Conservation (phyloP, 2,329 filamentous ascomycete genomes). For the Ampelomyces quisqualis region DNA sequence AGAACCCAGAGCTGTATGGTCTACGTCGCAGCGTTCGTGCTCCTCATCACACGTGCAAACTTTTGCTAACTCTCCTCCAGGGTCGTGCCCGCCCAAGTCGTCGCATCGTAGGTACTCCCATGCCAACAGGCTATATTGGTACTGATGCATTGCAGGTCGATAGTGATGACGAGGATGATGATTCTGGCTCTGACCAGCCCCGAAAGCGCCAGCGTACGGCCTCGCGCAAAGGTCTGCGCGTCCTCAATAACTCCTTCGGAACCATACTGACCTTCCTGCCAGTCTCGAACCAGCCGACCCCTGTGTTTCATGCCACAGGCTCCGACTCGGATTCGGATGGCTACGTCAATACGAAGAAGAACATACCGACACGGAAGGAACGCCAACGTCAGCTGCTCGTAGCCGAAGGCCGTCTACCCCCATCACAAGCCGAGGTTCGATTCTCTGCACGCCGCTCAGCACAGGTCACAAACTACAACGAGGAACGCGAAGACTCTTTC, state of each 20-base stretch:
- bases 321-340: conserved; percentile 63
- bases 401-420: conserved; percentile 60
- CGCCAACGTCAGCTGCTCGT: conserved; percentile 67
- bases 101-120: conserved; percentile 55
- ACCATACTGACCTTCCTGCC: conserved; percentile 52
- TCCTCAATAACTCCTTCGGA: conserved; percentile 11
- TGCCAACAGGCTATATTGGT: conserved; percentile 10
- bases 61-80: conserved; percentile 44
- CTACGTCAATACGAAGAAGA: conserved; percentile 75
- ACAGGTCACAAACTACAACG: conserved; percentile 69
- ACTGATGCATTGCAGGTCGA: conserved; percentile 52
- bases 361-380: conserved; percentile 69
- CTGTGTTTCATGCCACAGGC: conserved; percentile 59
- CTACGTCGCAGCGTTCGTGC: conserved; percentile 81
- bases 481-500: conserved; percentile 61
- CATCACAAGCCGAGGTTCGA: conserved; percentile 75
- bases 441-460: conserved; percentile 87
- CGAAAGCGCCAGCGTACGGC: conserved; percentile 67
- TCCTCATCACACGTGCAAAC: conserved; percentile 10
- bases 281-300: conserved; percentile 54
- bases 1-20: conserved; percentile 93
- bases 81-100: conserved; percentile 63
- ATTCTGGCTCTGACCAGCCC: conserved; percentile 61
- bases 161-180: conserved; percentile 67
- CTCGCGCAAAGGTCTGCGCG: conserved; percentile 61